Evolutionary conservation across 2,329 filamentous ascomycete genomes (phyloP), one percentile per base, ranked within the genome.

Genomic region (Calonectria crousiana): DNA sequence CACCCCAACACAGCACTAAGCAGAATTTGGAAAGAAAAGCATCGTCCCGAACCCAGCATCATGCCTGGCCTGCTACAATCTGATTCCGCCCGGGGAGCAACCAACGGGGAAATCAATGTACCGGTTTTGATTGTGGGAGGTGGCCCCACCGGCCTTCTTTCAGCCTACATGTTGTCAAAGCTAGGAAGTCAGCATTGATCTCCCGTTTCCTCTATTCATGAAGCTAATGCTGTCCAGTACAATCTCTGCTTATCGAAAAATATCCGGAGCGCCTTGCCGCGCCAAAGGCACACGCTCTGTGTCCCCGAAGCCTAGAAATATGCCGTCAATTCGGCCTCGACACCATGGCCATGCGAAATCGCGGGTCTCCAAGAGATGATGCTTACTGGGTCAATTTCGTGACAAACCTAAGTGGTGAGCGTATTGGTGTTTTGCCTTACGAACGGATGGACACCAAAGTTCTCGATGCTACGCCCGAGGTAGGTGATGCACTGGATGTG

Each of bases 341-440:
- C 23, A 73, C 71, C 4, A 36, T 26, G 16, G 36, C 44, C 9
- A 73, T 73, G 71, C 66, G 71, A 16, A 26, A 52, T 11, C 53
- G 52, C 4, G 71, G 66, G 16, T 69, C 71, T 3, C 66, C 71
- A 28, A 56, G 71, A 20, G 47, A 64, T 30, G 71, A 73, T 34
- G 65, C 71, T 4, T 69, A 69, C 36, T 73, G 71, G 71, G 71
- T 73, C 26, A 73, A 73, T 23, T 73, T 73, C 23, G 32, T 73
- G 11, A 73, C 71, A 10, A 69, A 69, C 20, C n/a, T 73, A 1
- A 69, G 71, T 18, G 71, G 71, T 8, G 71, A 73, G 47, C 65
- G 66, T 1, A 73, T 73, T 38, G 71, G 71, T 4, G 71, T 73
- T 18, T 36, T 73, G 13, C 71, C 71, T 8, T 73, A 73, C 18